phyloP scores from a whole-genome alignment of 1,139 yeast genomes.

The Protomyces lactucae-debilis region DNA sequence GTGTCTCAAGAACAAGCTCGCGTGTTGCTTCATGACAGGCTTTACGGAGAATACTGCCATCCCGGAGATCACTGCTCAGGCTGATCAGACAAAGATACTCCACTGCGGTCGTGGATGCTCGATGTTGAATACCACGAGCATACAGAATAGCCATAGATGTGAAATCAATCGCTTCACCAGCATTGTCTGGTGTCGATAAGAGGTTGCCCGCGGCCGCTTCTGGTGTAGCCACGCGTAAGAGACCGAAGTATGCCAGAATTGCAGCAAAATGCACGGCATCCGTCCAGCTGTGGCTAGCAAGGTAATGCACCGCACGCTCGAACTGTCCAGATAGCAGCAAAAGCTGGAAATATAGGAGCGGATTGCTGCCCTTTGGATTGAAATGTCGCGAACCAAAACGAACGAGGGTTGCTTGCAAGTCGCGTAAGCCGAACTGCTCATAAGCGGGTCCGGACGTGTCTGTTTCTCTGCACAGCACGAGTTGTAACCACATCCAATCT shows the following conservation, averaged over 20 bases:
- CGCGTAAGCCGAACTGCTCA: slow-evolving; percentile 67
- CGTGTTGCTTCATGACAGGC: slow-evolving; percentile 75
- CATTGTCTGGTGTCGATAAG: not conserved
- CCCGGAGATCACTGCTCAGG: slow-evolving; percentile 39
- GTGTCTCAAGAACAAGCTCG: slow-evolving; percentile 77
- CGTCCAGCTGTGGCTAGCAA: slow-evolving; percentile 63
- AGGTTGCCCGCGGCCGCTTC: slow-evolving; percentile 34
- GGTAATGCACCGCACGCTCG: slow-evolving; percentile 72
- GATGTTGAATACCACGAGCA: slow-evolving; percentile 72
- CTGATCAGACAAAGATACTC: slow-evolving; percentile 77
- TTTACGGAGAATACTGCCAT: slow-evolving; percentile 44
- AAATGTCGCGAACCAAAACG: slow-evolving; percentile 73
- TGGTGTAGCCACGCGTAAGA: slow-evolving; percentile 51
- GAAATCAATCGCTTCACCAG: slow-evolving; percentile 36
- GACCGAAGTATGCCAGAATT: slow-evolving; percentile 69
- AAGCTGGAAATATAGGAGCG: slow-evolving; percentile 66
- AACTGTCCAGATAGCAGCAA: slow-evolving; percentile 72
- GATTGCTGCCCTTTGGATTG: slow-evolving; percentile 57
- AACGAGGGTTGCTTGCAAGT: slow-evolving; percentile 66
- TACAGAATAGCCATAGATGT: slow-evolving; percentile 45
- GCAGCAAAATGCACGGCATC: slow-evolving; percentile 90
- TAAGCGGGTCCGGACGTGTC: slow-evolving; percentile 41
- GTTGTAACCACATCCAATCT: slow-evolving; percentile 96
- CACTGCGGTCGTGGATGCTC: slow-evolving; percentile 86
- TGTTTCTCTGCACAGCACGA: slow-evolving; percentile 63